Base-by-base conservation (phyloP, 2,329 filamentous ascomycete genomes). In the Colletotrichum echinochloae region DNA sequence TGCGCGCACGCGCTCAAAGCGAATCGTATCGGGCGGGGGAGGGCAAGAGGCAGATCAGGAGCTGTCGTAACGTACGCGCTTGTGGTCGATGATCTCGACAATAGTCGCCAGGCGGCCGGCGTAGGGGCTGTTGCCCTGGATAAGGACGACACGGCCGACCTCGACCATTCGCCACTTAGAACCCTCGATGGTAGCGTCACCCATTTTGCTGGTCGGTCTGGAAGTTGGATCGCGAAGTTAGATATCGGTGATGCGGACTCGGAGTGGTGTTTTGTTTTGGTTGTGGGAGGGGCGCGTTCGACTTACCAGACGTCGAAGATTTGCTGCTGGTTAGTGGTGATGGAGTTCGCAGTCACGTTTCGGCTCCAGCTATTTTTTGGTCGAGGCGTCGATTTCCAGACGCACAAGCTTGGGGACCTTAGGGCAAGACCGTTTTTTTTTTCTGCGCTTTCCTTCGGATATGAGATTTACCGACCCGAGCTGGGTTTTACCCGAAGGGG, bases 71-170 rank as follows among this genome's bases (percentile, higher is more conserved):
- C 96, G 83, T 97, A 99, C 96, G 87, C 96, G 94, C 91, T 97
- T 98, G 92, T 99, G 95, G 88, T 99, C 96, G 88, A 99, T 96
- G 86, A 99, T 98, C 91, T 99, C 95, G 86, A 97, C 94, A 82
- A 99, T 95, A 80, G 91, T 88, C 81, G 95, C 97, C 80, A 98
- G 90, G 84, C 93, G 93, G 87, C 95, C 95, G 78, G 88, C 87
- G 88, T 87, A 93, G 79, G 91, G 91, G 82, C 94, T 92, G 82
- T 89, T 87, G 80, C 84, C 85, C 85, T 94, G 92, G 88, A 98
- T 91, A 84, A 97, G 91, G 84, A 97, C 92, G 82, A 99, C 91
- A 84, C 96, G 94, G 91, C 96, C 96, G 85, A 98, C 94, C 92
- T 99, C 95, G 84, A 99, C 95, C 86, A 94, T 90, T 89, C 95